Percentiles rank a stretch among this genome's conserved stretches.
Conservation (phyloP, 2,329 filamentous ascomycete species). For the Botrytis sinoallii region DNA sequence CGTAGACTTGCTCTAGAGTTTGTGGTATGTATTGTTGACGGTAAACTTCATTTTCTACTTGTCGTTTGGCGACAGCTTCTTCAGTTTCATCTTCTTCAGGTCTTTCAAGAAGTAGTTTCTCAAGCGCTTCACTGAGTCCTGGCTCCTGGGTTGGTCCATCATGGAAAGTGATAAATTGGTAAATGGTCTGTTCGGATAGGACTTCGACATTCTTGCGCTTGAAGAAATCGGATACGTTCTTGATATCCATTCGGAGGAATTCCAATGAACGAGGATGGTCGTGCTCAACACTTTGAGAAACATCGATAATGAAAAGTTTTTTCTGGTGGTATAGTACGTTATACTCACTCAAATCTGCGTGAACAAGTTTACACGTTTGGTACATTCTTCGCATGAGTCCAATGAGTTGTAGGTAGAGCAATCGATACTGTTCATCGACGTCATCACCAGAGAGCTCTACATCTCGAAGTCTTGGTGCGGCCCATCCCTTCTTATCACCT, state of each 20-base stretch:
- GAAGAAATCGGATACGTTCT: constrained; percentile 95
- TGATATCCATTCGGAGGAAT: constrained; percentile 97
- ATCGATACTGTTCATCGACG: constrained; percentile 68
- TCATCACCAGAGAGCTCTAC: constrained; percentile 70
- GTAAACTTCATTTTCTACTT: constrained; percentile 89
- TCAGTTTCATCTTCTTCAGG: constrained; percentile 53
- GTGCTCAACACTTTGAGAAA: constrained; percentile 95
- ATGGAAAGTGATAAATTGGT: constrained; percentile 72
- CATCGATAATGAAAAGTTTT: constrained; percentile 90
- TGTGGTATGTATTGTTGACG: constrained; percentile 95
- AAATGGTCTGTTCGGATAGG: constrained; percentile 74
- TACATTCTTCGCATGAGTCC: constrained; percentile 91
- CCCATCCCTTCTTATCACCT: constrained; percentile 80
- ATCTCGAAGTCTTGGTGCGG: constrained; percentile 85
- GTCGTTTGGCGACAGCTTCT: constrained; percentile 54
- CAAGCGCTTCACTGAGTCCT: constrained; percentile 58
- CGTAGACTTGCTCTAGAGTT: constrained; percentile 92
- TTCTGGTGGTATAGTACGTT: constrained; percentile 87
- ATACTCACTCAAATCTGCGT: constrained; percentile 97
- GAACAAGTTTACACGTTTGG: constrained; percentile 85
- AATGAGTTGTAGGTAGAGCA: constrained; percentile 78
- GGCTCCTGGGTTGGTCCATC: constrained; percentile 60
- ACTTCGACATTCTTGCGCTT: constrained; percentile 77
- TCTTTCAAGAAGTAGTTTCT: constrained; percentile 62
- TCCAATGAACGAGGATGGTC: constrained; percentile 91